A percentile compares a stretch with the other conserved stretches of the same genome.
Conservation (phyloP, 176 grass and related monocot genomes). For the Oryza brachyantha region DNA sequence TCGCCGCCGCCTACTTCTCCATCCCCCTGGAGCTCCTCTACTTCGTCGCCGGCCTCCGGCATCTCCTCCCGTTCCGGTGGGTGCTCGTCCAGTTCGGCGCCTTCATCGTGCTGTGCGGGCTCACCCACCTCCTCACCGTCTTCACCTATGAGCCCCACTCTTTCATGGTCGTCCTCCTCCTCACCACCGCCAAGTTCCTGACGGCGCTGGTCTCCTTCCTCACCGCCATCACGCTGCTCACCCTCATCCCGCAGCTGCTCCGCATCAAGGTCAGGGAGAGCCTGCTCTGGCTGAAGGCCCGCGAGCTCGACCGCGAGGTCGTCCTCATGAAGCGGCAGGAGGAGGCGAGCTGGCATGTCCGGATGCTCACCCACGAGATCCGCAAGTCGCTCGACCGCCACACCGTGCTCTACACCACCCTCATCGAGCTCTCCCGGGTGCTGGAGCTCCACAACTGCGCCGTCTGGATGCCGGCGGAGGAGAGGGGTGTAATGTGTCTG, state of each 20-base stretch:
- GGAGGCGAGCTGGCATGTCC: slow-evolving; percentile 86
- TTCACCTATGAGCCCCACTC: slow-evolving; percentile 96
- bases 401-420: slow-evolving; percentile 88
- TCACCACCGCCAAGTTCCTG: slow-evolving; percentile 92
- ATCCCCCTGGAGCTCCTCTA: slow-evolving; percentile 92
- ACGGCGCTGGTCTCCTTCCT: slow-evolving; percentile 91
- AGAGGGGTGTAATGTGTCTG: slow-evolving; percentile 47
- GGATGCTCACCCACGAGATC: slow-evolving; percentile 97
- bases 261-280: slow-evolving; percentile 91
- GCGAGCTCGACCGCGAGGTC: slow-evolving; percentile 82
- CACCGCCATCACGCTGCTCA: slow-evolving; percentile 89
- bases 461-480: slow-evolving; percentile 79
- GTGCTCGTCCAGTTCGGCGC: slow-evolving; percentile 83
- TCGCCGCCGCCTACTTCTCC: slow-evolving; percentile 84
- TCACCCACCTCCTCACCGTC: slow-evolving; percentile 81
- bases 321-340: slow-evolving; percentile 82
- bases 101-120: slow-evolving; percentile 96
- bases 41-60: slow-evolving; percentile 72
- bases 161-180: slow-evolving; percentile 63
- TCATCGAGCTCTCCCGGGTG: slow-evolving; percentile 93
- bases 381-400: slow-evolving; percentile 81
- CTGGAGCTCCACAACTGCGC: slow-evolving; percentile 76
- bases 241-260: slow-evolving; percentile 93
- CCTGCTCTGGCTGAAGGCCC: slow-evolving; percentile 76
- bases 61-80: slow-evolving; percentile 93